Evolutionary conservation across 208 protist species (phyloP).

Genomic region (Tetramitus jugosus): DNA sequence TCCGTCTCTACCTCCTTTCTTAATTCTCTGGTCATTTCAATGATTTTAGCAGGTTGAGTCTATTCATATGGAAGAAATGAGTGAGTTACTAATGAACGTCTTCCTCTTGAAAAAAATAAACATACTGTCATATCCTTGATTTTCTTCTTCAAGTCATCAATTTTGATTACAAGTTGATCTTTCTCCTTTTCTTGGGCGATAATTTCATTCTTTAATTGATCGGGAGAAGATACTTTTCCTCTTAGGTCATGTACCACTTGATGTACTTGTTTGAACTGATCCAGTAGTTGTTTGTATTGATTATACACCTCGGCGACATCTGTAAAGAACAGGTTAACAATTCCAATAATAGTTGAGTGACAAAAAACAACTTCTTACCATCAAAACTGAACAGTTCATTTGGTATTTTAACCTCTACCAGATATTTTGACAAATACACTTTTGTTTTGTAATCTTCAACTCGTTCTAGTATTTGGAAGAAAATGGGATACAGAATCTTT

Average conservation of each 20-base stretch:
- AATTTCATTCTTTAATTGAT: not conserved
- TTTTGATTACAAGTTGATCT: constrained; percentile 22
- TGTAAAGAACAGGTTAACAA: not conserved
- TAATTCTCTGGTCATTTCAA: not conserved
- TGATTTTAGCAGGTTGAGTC: not conserved
- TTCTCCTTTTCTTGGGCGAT: constrained; percentile 3
- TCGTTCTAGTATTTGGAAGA: not conserved
- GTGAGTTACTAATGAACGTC: no score
- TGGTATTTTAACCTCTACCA: constrained; percentile 10
- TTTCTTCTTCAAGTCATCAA: constrained; percentile 1
- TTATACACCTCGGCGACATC: not conserved
- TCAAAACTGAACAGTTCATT: constrained; percentile 16
- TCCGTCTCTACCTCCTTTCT: not conserved
- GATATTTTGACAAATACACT: constrained; percentile 19
- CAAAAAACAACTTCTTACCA: not conserved
- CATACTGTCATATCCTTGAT: not conserved
- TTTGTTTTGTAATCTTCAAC: not conserved
- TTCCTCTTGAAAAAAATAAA: no score
- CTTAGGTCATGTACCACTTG: not conserved
- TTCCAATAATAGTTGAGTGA: not conserved
- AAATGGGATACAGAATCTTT: not conserved
- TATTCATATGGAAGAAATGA: no score
- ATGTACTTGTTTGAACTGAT: constrained; percentile 11
- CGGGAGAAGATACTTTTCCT: not conserved
- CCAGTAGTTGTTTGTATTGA: constrained; percentile 5